Evolutionary conservation across 495 filamentous ascomycete species (phyloP).

Genomic region (Penicillium subrubescens): DNA sequence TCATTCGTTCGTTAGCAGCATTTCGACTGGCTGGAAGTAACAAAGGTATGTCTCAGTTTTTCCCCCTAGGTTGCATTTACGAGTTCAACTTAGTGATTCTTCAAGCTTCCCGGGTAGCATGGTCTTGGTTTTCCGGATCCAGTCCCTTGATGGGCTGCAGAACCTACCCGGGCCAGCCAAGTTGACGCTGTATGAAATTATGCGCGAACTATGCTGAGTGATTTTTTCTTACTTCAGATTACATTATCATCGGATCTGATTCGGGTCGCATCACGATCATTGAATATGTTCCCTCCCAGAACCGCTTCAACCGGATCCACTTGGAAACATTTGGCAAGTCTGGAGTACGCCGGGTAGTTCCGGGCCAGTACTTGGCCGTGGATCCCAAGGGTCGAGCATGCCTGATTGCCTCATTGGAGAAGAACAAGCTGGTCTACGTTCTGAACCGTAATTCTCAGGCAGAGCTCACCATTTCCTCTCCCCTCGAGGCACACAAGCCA

Average conservation of each 20-base stretch:
- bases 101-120: constrained; percentile 66
- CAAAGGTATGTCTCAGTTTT: constrained; percentile 77
- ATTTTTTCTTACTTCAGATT: constrained; percentile 63
- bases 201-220: constrained; percentile 60
- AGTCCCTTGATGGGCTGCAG: constrained; percentile 33
- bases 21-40: constrained; percentile 91
- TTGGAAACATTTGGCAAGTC: constrained; percentile 98
- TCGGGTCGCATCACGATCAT: constrained; percentile 92
- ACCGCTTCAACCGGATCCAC: constrained; percentile 86
- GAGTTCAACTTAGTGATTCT: constrained; percentile 91
- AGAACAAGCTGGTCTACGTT: constrained; percentile 99
- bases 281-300: constrained; percentile 86
- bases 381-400: constrained; percentile 96
- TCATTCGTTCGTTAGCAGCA: constrained; percentile 82
- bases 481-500: constrained; percentile 95
- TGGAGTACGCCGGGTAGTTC: constrained; percentile 89
- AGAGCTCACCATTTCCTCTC: constrained; percentile 93
- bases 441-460: constrained; percentile 93
- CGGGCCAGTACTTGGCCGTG: constrained; percentile 90
- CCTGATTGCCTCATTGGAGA: constrained; percentile 90
- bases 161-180: constrained; percentile 49
- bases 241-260: constrained; percentile 92
- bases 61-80: constrained; percentile 46
- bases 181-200: constrained; percentile 33
- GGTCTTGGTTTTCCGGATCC: constrained; percentile 42